Percentiles rank a stretch among this genome's conserved stretches.
Evolutionary conservation across 225 moss, liverwort and hornwort genomes (phyloP).

Genomic region (Neckera pumila): DNA sequence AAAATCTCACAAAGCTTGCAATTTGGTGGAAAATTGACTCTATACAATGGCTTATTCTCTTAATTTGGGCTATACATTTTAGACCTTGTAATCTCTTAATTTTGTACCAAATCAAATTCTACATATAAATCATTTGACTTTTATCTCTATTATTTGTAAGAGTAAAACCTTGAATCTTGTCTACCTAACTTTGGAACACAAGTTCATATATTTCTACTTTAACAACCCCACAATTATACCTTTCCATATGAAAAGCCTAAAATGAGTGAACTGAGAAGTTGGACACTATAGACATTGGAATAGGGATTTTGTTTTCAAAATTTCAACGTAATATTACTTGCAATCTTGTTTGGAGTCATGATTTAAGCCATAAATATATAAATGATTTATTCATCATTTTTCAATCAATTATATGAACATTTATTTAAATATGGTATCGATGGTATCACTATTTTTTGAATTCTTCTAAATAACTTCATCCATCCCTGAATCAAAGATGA

Average conservation of each 20-base stretch:
- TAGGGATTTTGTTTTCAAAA: background rate
- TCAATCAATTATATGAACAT: background rate
- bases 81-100: background rate
- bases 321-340: background rate
- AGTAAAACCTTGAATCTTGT: background rate
- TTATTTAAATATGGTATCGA: no score
- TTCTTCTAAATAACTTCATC: background rate
- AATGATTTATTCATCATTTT: background rate
- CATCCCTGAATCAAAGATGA: background rate
- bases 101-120: background rate
- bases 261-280: background rate
- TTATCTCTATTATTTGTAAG: background rate
- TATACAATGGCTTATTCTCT: background rate
- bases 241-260: background rate
- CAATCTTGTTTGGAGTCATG: background rate
- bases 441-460: background rate
- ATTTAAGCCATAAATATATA: background rate
- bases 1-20: accelerated
- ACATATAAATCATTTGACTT: background rate
- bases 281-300: background rate
- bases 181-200: background rate
- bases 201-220: no score
- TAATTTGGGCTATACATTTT: background rate
- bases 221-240: background rate
- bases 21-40: background rate